Conservation (phyloP, 148 eudicot species). For the Dianthus caryophyllus region DNA sequence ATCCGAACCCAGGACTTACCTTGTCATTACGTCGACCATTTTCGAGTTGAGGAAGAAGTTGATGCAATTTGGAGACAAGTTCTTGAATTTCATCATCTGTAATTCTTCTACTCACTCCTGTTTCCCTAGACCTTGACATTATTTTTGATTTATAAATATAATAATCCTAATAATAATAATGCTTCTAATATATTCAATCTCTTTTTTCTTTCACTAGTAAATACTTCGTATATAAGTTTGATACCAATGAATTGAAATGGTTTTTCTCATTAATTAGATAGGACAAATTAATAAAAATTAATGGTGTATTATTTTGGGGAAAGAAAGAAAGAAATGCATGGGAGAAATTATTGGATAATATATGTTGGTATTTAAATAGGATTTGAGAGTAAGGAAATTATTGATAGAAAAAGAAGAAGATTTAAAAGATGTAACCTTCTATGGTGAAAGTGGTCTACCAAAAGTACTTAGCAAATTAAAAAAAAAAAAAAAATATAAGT, state of each 20-base stretch:
- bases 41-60: slow-evolving; percentile 67
- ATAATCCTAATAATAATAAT: too few relatives aligned
- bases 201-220: too few relatives aligned
- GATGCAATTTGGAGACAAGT: slow-evolving; percentile 64
- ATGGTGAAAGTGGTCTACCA: too few relatives aligned
- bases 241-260: too few relatives aligned
- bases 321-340: slow-evolving; percentile 47
- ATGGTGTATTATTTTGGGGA: slow-evolving; percentile 4
- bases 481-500: too few relatives aligned
- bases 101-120: slow-evolving; percentile 30
- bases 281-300: too few relatives aligned
- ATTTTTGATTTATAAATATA: slow-evolving; percentile 28
- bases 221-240: too few relatives aligned
- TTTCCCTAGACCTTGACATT: slow-evolving; percentile 45
- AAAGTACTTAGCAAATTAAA: too few relatives aligned
- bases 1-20: slow-evolving; percentile 35
- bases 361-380: slow-evolving; percentile 39
- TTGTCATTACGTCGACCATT: slow-evolving; percentile 49
- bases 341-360: slow-evolving; percentile 38
- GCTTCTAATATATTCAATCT: too few relatives aligned
- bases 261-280: too few relatives aligned
- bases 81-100: slow-evolving; percentile 54
- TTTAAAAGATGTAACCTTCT: slow-evolving; percentile 3
- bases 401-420: slow-evolving; percentile 7
- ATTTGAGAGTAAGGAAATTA: neutral